A percentile compares a stretch with the other conserved stretches of the same genome.
These are phyloP conservation scores for Fusarium caatingaense DNA, from an alignment of 2,329 filamentous ascomycete genomes.

Conservation along the genomic window DNA sequence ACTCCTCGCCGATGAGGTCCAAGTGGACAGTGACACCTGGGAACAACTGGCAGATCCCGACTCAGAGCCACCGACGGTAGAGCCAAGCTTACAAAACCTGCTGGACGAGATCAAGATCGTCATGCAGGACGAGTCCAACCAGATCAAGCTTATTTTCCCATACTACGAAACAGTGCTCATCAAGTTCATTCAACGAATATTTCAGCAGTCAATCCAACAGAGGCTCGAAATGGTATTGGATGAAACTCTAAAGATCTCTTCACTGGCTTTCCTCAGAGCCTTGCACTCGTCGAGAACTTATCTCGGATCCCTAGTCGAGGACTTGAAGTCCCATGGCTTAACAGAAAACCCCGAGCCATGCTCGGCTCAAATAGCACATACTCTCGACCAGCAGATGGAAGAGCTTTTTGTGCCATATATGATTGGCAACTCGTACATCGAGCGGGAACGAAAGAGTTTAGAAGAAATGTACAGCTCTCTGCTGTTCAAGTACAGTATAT, in stretches of 20 bases:
- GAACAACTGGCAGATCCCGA: slow-evolving; percentile 95
- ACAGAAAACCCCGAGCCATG: slow-evolving; percentile 95
- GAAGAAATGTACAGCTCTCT: slow-evolving; percentile 90
- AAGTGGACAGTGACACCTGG: slow-evolving; percentile 81
- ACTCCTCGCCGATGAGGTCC: slow-evolving; percentile 86
- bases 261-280: slow-evolving; percentile 89
- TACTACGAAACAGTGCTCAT: slow-evolving; percentile 94
- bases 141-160: slow-evolving; percentile 96
- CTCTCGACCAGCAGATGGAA: slow-evolving; percentile 77
- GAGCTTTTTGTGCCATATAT: slow-evolving; percentile 80
- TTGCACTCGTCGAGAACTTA: slow-evolving; percentile 92
- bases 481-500: slow-evolving; percentile 96
- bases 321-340: slow-evolving; percentile 91
- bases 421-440: slow-evolving; percentile 76
- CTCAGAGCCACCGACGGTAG: slow-evolving; percentile 88
- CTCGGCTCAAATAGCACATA: slow-evolving; percentile 85
- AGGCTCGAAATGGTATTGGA: slow-evolving; percentile 94
- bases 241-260: slow-evolving; percentile 92
- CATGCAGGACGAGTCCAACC: slow-evolving; percentile 95
- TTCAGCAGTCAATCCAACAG: slow-evolving; percentile 98
- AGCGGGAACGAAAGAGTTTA: slow-evolving; percentile 74
- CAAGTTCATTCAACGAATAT: slow-evolving; percentile 94
- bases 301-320: slow-evolving; percentile 87
- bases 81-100: slow-evolving; percentile 90
- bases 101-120: slow-evolving; percentile 95